Evolutionary conservation across 208 protist species (phyloP).

Genomic region (Acanthamoeba rhysodes): DNA sequence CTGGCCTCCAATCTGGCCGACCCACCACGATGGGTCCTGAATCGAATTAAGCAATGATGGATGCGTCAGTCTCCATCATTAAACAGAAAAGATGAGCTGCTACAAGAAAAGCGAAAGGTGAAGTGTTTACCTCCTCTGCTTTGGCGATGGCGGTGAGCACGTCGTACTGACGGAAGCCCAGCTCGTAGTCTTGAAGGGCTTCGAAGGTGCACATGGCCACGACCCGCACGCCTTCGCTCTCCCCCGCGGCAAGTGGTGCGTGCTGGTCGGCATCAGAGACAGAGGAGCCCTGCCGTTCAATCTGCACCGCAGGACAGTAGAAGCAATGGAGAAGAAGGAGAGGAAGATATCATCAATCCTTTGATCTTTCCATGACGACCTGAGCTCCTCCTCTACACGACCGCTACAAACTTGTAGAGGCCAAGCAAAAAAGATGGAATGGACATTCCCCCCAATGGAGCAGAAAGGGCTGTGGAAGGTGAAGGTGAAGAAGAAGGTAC

Average conservation of each 20-base stretch:
- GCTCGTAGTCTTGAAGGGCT: conserved; percentile 11
- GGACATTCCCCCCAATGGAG: not conserved
- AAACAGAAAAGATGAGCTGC: not conserved
- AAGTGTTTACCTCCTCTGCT: not conserved
- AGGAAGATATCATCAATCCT: no score
- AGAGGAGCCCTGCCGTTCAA: not conserved
- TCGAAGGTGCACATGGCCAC: conserved; percentile 32
- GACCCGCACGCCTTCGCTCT: not conserved
- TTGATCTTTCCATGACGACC: not conserved
- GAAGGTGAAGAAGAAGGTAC: not conserved
- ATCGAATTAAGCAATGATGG: not conserved
- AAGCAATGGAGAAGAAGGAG: no score
- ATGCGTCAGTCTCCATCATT: not conserved
- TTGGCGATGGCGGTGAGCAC: conserved; percentile 16
- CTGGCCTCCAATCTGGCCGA: conserved; percentile 15
- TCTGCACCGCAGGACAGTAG: not conserved
- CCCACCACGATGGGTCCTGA: conserved; percentile 18
- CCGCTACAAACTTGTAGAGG: no score
- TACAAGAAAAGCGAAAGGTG: not conserved
- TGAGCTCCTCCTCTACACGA: not conserved
- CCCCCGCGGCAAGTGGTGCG: not conserved
- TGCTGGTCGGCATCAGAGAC: not conserved
- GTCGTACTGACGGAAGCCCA: conserved; percentile 50
- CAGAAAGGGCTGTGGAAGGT: not conserved
- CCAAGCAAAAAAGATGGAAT: not conserved